A percentile compares a stretch with the other conserved stretches of the same genome.
phyloP scores from a whole-genome alignment of 441 rosid species.

The Breynia disticha region DNA sequence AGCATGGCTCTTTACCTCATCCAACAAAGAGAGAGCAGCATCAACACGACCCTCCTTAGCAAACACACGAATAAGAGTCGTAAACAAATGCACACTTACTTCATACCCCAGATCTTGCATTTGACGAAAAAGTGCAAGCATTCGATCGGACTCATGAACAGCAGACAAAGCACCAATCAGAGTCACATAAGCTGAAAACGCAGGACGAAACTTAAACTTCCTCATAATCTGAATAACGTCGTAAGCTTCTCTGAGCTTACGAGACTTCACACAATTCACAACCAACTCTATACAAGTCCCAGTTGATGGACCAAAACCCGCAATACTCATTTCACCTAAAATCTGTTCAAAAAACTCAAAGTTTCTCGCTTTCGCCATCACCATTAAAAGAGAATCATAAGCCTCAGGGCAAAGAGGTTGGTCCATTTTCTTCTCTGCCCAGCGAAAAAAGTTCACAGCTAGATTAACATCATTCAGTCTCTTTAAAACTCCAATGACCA shows the following conservation, averaged over 20 bases:
- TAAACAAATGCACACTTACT: conserved; percentile 66
- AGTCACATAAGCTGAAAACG: conserved; percentile 82
- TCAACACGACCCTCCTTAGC: conserved; percentile 74
- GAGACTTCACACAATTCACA: conserved; percentile 44
- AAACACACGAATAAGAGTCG: conserved; percentile 67
- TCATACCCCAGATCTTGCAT: conserved; percentile 96
- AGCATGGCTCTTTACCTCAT: conserved; percentile 77
- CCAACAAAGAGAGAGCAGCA: conserved; percentile 74
- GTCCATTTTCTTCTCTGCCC: conserved; percentile 61
- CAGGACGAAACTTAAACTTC: conserved; percentile 82
- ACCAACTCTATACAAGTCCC: conserved; percentile 48
- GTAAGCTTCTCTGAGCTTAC: conserved; percentile 61
- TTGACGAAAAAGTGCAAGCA: conserved; percentile 72
- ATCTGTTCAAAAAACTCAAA: conserved; percentile 59
- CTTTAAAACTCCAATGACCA: conserved; percentile 59
- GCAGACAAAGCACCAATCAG: conserved; percentile 78
- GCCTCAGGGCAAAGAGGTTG: conserved; percentile 60
- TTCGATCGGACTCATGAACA: conserved; percentile 45
- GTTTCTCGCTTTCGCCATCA: conserved; percentile 50
- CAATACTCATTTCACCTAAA: conserved; percentile 81
- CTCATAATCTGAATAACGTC: conserved; percentile 75
- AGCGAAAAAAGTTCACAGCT: conserved; percentile 57
- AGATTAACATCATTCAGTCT: conserved; percentile 49
- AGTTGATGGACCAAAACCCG: conserved; percentile 67
- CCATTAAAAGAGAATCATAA: conserved; percentile 66